Base-by-base conservation (phyloP, 2,329 filamentous ascomycete genomes). In the Pezicula rhizophila region DNA sequence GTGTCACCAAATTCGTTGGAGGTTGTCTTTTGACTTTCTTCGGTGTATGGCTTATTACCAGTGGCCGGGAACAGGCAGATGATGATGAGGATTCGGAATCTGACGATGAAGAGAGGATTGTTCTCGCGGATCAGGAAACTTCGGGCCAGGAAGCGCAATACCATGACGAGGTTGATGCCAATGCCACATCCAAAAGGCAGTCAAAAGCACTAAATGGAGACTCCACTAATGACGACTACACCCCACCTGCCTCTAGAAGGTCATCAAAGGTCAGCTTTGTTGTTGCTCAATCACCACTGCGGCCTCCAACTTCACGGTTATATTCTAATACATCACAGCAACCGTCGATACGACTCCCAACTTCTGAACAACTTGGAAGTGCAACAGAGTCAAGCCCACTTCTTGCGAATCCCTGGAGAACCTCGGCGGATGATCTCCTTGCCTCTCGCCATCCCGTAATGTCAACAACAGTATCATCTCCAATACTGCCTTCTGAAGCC, bases 21-120 rank as follows among this genome's bases (percentile, higher is more conserved):
- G 93, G 93, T 34, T 99, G 93, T 68, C 75, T 89, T 4, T 70
- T 99, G 55, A 99, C 93, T 1, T 99, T 99, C 66, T 83, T 92
- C 51, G 93, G 93, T 8, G 93, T 99, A n/a, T 97, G 93, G 68
- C 79, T 96, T 57, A 96, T 99, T 62, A 97, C 93, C 1, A 95
- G 87, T 60, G 90, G 89, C 47, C 78, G 91, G 57, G 68, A 12
- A 70, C 23, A 74, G 10, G 77, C 77, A 15, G 73, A 78, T n/a
- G 76, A 80, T 3, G 76, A 81, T 3, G 79, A 84, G 7, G 76
- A 79, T 12, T 31, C 28, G n/a, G 54, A 79, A 14, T 77, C 71
- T 3, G 78, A 82, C 25, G 79, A 82, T 40, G 79, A 79, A 33
- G 83, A 84, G 57, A 81, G 78, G 11, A 83, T 85, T 45, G 76